Conservation (phyloP, 176 grass and related monocot species). For the bread wheat (Triticum aestivum) region DNA sequence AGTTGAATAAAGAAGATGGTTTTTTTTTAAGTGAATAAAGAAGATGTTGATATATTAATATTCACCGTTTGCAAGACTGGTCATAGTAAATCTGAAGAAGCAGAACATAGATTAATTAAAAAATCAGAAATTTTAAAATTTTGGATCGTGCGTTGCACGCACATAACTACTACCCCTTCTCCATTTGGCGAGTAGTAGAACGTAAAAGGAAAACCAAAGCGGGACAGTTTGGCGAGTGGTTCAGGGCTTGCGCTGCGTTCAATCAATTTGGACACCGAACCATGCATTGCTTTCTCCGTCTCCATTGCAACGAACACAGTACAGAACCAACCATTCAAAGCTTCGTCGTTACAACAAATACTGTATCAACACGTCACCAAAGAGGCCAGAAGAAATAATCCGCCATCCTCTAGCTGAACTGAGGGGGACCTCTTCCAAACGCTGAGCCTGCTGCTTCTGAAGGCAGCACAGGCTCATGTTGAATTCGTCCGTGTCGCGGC, state of each 20-base stretch:
- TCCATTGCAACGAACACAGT: not conserved
- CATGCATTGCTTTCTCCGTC: not conserved
- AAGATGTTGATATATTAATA: too few relatives aligned
- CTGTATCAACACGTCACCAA: not conserved
- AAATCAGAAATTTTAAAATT: too few relatives aligned
- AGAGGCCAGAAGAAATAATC: not conserved
- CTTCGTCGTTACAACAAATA: not conserved
- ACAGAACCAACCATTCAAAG: not conserved
- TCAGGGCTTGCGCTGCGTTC: not conserved
- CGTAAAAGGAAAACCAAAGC: not conserved
- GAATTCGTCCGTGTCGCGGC: constrained; percentile 15
- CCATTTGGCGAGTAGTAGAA: too few relatives aligned
- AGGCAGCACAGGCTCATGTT: constrained; percentile 22
- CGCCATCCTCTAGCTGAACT: not conserved
- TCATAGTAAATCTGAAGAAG: too few relatives aligned
- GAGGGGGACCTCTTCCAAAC: constrained; percentile 31
- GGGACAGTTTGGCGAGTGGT: not conserved
- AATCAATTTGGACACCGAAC: not conserved
- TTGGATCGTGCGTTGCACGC: too few relatives aligned
- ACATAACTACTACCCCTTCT: too few relatives aligned
- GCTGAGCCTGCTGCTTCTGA: constrained; percentile 11
- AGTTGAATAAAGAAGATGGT: too few relatives aligned
- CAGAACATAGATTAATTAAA: too few relatives aligned
- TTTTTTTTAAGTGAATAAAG: too few relatives aligned
- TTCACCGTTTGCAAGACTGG: too few relatives aligned